Evolutionary conservation across 768 basidiomycete genomes (phyloP).

Genomic region (Symmetrospora coprosmae): DNA sequence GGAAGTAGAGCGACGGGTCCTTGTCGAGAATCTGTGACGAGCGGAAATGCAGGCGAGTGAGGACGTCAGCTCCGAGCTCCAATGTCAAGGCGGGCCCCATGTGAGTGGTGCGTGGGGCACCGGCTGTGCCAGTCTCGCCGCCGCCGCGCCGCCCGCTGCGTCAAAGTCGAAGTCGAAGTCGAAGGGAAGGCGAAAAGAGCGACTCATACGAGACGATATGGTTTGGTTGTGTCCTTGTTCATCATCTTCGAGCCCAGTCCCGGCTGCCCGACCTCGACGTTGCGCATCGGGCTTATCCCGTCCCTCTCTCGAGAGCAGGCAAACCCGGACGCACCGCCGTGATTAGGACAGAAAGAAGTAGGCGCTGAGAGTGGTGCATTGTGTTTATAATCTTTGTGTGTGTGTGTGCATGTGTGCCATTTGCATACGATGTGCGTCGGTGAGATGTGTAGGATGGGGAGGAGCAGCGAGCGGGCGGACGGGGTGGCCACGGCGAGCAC

Average conservation of each 20-base stretch:
- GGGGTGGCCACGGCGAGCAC: background rate
- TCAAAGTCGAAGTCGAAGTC: background rate
- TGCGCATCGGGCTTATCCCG: constrained; percentile 23
- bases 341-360: background rate
- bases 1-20: constrained; percentile 84
- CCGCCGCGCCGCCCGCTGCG: too few species aligned
- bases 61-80: background rate
- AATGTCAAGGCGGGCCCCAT: background rate
- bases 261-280: background rate
- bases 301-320: constrained; percentile 1
- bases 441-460: background rate
- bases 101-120: too few species aligned
- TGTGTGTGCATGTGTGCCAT: background rate
- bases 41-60: background rate
- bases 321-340: background rate
- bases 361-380: constrained; percentile 34
- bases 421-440: background rate
- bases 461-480: background rate
- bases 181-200: background rate
- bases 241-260: constrained; percentile 25
- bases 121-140: too few species aligned
- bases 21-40: constrained; percentile 74
- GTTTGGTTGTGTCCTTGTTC: constrained; percentile 22
- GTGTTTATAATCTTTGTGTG: constrained; percentile 21
- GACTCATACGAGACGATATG: background rate